These are phyloP conservation scores for Nakazawaea holstii DNA, from an alignment of 805 yeast genomes.

Conservation along the genomic window DNA sequence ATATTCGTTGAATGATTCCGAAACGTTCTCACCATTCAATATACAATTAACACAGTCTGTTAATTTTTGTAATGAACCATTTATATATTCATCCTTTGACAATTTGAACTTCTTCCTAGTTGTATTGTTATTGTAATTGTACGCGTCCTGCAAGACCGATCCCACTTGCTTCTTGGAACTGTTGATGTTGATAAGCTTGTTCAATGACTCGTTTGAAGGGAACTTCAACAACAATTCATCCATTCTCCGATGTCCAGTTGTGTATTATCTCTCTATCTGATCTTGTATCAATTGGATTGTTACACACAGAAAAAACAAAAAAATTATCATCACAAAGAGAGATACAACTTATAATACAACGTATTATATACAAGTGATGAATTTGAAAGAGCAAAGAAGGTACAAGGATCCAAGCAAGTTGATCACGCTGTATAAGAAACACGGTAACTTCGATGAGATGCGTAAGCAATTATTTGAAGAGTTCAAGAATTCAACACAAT, in stretches of 20 bases:
- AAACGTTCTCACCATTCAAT: neutral
- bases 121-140: neutral
- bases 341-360: too few species aligned
- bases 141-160: neutral
- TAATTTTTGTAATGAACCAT: neutral
- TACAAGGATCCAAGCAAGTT: constrained; percentile 30
- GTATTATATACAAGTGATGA: too few species aligned
- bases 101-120: neutral
- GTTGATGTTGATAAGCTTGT: neutral
- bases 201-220: neutral
- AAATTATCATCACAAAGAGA: too few species aligned
- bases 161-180: neutral
- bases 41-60: neutral
- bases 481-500: constrained; percentile 36
- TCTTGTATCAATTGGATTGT: too few species aligned
- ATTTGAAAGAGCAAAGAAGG: constrained; percentile 2
- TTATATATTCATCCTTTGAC: neutral
- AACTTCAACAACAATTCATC: neutral
- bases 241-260: neutral
- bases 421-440: constrained; percentile 33
- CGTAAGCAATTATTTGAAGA: constrained; percentile 31
- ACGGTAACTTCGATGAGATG: constrained; percentile 36
- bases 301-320: too few species aligned
- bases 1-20: neutral
- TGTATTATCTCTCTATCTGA: too few species aligned